phyloP scores from a whole-genome alignment of 2,329 filamentous ascomycete genomes.

The Chrysoporthe cubensis region DNA sequence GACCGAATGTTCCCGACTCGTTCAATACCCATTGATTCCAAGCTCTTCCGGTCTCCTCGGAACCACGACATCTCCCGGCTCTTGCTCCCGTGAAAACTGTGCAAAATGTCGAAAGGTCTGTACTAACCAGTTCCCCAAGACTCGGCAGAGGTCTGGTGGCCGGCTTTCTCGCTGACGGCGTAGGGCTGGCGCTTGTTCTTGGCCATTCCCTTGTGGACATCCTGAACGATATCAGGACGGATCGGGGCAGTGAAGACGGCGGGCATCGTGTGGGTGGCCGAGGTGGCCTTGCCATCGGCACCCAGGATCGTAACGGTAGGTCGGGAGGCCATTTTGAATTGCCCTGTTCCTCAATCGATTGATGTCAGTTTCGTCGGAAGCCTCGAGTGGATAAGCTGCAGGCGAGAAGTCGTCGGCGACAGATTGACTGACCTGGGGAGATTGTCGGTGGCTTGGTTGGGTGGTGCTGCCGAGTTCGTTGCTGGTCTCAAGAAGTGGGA shows the following conservation, averaged over 20 bases:
- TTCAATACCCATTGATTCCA: background rate
- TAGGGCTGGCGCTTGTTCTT: conserved; percentile 99
- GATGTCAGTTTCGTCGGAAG: conserved; percentile 12
- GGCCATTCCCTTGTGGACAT: conserved; percentile 98
- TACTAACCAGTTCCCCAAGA: conserved; percentile 98
- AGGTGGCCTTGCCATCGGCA: conserved; percentile 91
- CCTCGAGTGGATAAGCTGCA: background rate
- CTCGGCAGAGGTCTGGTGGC: conserved; percentile 99
- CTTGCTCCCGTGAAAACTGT: conserved; percentile 5
- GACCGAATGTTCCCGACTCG: background rate
- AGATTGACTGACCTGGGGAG: conserved; percentile 24
- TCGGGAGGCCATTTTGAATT: conserved; percentile 81
- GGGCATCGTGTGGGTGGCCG: conserved; percentile 88
- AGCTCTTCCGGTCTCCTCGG: background rate
- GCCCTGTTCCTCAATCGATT: conserved; percentile 24
- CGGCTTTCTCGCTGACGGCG: conserved; percentile 99
- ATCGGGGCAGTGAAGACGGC: conserved; percentile 97
- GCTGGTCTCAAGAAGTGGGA: conserved; percentile 11
- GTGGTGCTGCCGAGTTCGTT: conserved; percentile 16
- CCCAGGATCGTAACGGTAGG: conserved; percentile 97
- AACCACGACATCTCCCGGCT: background rate
- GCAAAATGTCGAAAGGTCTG: conserved; percentile 20
- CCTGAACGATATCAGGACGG: conserved; percentile 98
- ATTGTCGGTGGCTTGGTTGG: conserved; percentile 25
- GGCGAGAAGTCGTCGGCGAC: conserved; percentile 7